These are phyloP conservation scores for Lasiodiplodia gonubiensis DNA, from an alignment of 2,329 filamentous ascomycete genomes.

Conservation along the genomic window DNA sequence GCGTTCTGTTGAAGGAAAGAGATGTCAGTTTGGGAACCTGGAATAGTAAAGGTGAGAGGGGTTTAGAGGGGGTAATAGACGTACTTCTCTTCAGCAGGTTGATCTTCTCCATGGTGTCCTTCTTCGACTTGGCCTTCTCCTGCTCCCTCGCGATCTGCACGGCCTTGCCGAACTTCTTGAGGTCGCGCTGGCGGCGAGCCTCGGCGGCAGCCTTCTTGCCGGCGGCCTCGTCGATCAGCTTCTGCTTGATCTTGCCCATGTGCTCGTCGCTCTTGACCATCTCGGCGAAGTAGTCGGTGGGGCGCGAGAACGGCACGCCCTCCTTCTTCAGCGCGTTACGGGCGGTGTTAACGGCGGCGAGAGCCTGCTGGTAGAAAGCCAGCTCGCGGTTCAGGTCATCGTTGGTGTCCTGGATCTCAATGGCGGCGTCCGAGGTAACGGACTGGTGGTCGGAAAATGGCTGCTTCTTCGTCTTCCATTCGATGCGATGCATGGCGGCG, in stretches of 20 bases:
- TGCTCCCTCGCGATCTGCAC: conserved; percentile 96
- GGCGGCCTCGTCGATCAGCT: conserved; percentile 89
- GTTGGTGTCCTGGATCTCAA: conserved; percentile 80
- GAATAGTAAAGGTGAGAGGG: neutral
- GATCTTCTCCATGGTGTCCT: conserved; percentile 93
- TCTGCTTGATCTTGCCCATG: conserved; percentile 95
- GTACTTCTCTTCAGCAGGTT: conserved; percentile 92
- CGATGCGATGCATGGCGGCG: conserved; percentile 78
- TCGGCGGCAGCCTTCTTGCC: conserved; percentile 91
- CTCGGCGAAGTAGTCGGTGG: conserved; percentile 96
- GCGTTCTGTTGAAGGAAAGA: conserved; percentile 67
- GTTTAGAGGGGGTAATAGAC: conserved; percentile 47
- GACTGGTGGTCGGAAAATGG: conserved; percentile 85
- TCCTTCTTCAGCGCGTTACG: conserved; percentile 80
- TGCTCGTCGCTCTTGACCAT: conserved; percentile 96
- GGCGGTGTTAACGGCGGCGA: conserved; percentile 76
- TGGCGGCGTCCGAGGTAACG: conserved; percentile 70
- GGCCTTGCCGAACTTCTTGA: conserved; percentile 99
- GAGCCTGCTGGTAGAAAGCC: conserved; percentile 88
- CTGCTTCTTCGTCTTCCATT: conserved; percentile 70
- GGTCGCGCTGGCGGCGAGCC: conserved; percentile 86
- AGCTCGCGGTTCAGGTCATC: conserved; percentile 93
- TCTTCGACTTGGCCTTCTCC: conserved; percentile 91
- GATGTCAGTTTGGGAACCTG: conserved; percentile 33
- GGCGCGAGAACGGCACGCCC: conserved; percentile 82